These are phyloP conservation scores for Saccharomyces hybrid DNA, from an alignment of 1,139 yeast species.

Conservation along the genomic window DNA sequence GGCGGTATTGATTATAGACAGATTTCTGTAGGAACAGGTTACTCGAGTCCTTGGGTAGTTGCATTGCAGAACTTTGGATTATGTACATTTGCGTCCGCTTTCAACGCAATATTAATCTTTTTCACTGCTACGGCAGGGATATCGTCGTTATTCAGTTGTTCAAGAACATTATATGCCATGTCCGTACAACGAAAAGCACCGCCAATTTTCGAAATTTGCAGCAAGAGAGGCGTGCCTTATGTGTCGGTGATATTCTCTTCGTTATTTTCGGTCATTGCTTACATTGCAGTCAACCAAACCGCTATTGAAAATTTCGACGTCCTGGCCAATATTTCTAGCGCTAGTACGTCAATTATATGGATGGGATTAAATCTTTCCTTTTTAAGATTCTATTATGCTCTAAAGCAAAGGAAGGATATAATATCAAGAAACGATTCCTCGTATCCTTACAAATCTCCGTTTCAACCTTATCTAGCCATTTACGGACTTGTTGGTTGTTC, in stretches of 20 bases:
- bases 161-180: conserved; percentile 37
- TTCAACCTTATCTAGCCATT: conserved; percentile 71
- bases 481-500: conserved; percentile 50
- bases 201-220: conserved; percentile 49
- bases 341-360: conserved; percentile 77
- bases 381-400: conserved; percentile 63
- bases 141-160: conserved; percentile 36
- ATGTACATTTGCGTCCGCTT: conserved; percentile 56
- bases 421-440: conserved; percentile 52
- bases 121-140: conserved; percentile 55
- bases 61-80: conserved; percentile 63
- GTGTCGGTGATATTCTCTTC: conserved; percentile 59
- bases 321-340: conserved; percentile 59
- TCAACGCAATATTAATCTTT: conserved; percentile 62
- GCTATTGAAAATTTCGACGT: conserved; percentile 61
- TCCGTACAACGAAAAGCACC: conserved; percentile 70
- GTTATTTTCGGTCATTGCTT: conserved; percentile 54
- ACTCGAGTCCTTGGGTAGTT: conserved; percentile 72
- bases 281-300: conserved; percentile 49
- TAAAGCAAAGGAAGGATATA: conserved; percentile 57
- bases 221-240: conserved; percentile 64
- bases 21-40: conserved; percentile 39
- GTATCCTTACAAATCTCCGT: conserved; percentile 69
- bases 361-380: conserved; percentile 70
- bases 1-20: conserved; percentile 5